phyloP scores from a whole-genome alignment of 208 protist genomes.

The Crithidia sp. region DNA sequence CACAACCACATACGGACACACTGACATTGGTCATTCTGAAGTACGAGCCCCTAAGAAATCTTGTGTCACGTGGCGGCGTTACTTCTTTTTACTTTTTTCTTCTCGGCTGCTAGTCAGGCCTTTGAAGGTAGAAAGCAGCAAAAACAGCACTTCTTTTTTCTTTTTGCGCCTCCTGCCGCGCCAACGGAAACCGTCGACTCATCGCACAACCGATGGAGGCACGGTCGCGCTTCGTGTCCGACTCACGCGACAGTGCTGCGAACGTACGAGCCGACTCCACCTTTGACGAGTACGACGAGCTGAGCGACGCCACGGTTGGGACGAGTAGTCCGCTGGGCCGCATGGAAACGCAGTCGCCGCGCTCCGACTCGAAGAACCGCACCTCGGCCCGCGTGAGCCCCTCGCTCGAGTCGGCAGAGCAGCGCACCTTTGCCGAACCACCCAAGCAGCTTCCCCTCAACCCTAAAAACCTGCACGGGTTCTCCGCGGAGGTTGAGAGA shows the following conservation, averaged over 20 bases:
- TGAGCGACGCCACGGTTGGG: conserved; percentile 54
- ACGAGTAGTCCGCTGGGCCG: conserved; percentile 23
- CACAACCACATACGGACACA: no score
- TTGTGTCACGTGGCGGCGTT: no score
- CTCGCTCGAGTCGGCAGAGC: conserved; percentile 3
- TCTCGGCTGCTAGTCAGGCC: no score
- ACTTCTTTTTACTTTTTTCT: no score
- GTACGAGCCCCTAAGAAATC: no score
- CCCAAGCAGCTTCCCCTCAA: conserved; percentile 50
- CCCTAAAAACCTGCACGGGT: conserved; percentile 47
- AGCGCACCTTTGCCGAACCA: background rate
- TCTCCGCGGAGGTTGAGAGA: conserved; percentile 34
- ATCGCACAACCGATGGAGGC: conserved; percentile 15
- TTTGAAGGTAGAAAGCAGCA: no score
- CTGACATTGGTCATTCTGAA: no score
- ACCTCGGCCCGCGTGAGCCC: conserved; percentile 4
- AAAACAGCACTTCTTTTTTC: background rate
- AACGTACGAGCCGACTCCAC: conserved; percentile 18
- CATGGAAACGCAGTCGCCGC: conserved; percentile 3
- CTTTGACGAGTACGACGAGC: conserved; percentile 47
- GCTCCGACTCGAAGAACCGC: conserved; percentile 25
- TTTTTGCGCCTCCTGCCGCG: background rate
- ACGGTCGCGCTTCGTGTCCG: conserved; percentile 8
- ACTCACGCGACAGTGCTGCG: conserved; percentile 13
- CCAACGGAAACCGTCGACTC: background rate